Evolutionary conservation across 139 green algal species (phyloP).

Genomic region (Astrephomene gubernaculifera): DNA sequence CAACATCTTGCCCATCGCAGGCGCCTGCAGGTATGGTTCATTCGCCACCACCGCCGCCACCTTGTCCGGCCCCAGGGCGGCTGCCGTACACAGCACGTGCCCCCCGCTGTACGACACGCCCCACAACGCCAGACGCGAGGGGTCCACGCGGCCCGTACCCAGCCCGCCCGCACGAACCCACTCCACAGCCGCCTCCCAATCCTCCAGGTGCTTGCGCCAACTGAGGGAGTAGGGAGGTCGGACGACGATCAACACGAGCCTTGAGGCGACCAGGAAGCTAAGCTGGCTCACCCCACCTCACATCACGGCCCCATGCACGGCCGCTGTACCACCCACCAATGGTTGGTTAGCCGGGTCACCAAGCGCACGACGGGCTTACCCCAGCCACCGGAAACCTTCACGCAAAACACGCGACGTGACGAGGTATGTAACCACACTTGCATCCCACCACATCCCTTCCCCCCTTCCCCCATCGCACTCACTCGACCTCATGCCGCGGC

Average conservation of each 20-base stretch:
- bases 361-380: no score
- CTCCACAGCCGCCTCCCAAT: slow-evolving; percentile 55
- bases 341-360: no score
- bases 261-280: no score
- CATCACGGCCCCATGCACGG: no score
- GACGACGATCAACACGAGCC: no score
- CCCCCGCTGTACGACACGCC: slow-evolving; percentile 48
- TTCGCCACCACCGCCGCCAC: slow-evolving; percentile 45
- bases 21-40: slow-evolving; percentile 47
- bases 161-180: slow-evolving; percentile 41
- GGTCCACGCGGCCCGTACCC: slow-evolving; percentile 20
- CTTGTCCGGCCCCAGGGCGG: slow-evolving; percentile 5
- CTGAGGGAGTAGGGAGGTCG: no score
- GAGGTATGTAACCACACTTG: neutral
- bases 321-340: no score
- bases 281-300: no score
- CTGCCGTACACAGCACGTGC: slow-evolving; percentile 37
- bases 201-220: slow-evolving; percentile 45
- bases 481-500: slow-evolving; percentile 53
- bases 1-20: neutral
- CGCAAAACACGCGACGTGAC: neutral
- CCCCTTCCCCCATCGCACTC: neutral
- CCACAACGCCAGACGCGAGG: slow-evolving; percentile 44
- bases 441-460: no score
- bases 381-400: neutral